Percentiles rank a stretch among this genome's conserved stretches.
phyloP scores from a whole-genome alignment of 177 flowering plant genomes.

The Vitis hybrid region DNA sequence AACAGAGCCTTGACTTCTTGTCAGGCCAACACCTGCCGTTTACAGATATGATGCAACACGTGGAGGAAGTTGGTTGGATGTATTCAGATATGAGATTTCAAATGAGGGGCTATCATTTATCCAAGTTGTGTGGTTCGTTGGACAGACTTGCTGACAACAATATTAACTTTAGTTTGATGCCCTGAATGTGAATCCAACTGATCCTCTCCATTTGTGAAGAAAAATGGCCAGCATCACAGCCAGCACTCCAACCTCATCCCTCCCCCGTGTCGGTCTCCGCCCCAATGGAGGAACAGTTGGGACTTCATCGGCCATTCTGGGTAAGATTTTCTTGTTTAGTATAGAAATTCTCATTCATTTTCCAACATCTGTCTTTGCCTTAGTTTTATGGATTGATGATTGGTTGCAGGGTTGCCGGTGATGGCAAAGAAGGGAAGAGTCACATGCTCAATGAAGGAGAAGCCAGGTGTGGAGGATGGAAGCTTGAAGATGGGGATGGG shows the following conservation, averaged over 20 bases:
- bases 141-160: neutral
- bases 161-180: constrained; percentile 8
- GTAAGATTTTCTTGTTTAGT: constrained; percentile 28
- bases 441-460: constrained; percentile 64
- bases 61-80: constrained; percentile 46
- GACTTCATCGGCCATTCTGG: constrained; percentile 47
- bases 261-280: constrained; percentile 37
- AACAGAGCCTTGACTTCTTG: too few relatives aligned
- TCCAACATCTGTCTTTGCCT: neutral
- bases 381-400: neutral
- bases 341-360: neutral
- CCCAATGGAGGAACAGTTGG: constrained; percentile 26
- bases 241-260: constrained; percentile 41
- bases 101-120: constrained; percentile 29
- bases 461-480: constrained; percentile 22
- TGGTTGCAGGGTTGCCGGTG: constrained; percentile 44
- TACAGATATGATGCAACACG: constrained; percentile 37
- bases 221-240: constrained; percentile 72
- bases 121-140: constrained; percentile 31
- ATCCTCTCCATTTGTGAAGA: neutral
- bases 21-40: too few relatives aligned
- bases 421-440: constrained; percentile 54
- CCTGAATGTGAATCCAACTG: neutral
- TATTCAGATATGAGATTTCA: constrained; percentile 37
- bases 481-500: constrained; percentile 37